Evolutionary conservation across 2,329 filamentous ascomycete species (phyloP).

Genomic region (Talaromyces rugulosus): DNA sequence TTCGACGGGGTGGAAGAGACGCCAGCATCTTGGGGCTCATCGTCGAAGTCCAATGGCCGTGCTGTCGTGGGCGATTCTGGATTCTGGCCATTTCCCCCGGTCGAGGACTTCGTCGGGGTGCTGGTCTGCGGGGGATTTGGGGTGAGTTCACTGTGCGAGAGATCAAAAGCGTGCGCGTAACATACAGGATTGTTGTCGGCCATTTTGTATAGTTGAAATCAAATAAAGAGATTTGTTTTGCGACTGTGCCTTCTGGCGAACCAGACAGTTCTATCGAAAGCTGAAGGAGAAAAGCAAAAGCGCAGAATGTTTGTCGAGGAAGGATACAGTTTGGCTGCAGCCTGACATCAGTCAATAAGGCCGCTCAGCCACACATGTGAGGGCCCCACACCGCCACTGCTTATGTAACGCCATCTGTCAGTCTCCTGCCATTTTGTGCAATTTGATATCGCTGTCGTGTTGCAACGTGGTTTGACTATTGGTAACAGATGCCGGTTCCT

Average conservation of each 20-base stretch:
- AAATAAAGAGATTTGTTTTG: not conserved
- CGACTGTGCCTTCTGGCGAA: not conserved
- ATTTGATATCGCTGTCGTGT: not conserved
- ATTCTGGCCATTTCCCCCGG: constrained; percentile 29
- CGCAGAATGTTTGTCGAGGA: not conserved
- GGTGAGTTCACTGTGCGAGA: not conserved
- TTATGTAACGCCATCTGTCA: not conserved
- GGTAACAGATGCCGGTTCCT: not conserved
- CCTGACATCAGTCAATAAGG: not conserved
- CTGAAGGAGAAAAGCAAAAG: not conserved
- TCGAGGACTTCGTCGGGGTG: constrained; percentile 32
- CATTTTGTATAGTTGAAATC: not conserved
- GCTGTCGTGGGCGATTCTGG: constrained; percentile 54
- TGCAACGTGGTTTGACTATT: not conserved
- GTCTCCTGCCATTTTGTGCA: not conserved
- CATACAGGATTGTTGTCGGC: not conserved
- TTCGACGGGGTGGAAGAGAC: constrained; percentile 21
- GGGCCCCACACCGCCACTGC: not conserved
- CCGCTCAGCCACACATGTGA: not conserved
- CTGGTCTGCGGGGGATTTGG: constrained; percentile 17
- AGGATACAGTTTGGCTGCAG: not conserved
- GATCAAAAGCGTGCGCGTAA: not conserved
- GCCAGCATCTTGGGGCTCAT: constrained; percentile 48
- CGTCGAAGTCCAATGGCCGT: constrained; percentile 54
- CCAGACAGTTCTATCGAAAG: not conserved